Evolutionary conservation across 1,284 basidiomycete species (phyloP).

Genomic region (Moniliophthora roreri): DNA sequence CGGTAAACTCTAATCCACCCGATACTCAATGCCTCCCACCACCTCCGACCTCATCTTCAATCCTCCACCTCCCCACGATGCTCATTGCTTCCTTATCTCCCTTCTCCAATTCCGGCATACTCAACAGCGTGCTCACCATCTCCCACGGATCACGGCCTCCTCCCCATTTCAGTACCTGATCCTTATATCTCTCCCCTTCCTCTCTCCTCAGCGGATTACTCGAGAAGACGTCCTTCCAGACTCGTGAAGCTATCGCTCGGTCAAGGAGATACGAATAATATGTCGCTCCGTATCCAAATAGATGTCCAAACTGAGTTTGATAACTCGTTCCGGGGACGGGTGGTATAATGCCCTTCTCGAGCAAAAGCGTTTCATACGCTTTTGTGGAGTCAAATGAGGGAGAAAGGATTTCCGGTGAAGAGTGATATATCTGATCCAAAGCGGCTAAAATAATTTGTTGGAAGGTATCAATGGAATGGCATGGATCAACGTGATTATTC

Average conservation of each 20-base stretch:
- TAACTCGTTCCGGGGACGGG: constrained; percentile 83
- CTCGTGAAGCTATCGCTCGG: constrained; percentile 88
- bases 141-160: constrained; percentile 94
- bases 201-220: constrained; percentile 60
- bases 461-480: constrained; percentile 82
- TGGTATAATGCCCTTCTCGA: constrained; percentile 77
- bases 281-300: constrained; percentile 95
- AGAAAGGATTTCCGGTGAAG: constrained; percentile 48
- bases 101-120: constrained; percentile 56
- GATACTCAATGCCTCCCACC: constrained; percentile 46
- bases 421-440: constrained; percentile 92
- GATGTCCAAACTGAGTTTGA: constrained; percentile 94
- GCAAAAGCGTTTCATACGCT: constrained; percentile 63
- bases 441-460: constrained; percentile 89
- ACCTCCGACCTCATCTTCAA: constrained; percentile 65
- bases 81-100: constrained; percentile 87
- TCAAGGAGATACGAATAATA: constrained; percentile 99
- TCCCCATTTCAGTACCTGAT: constrained; percentile 76
- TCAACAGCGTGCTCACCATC: constrained; percentile 82
- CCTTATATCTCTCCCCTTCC: constrained; percentile 79
- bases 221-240: constrained; percentile 82
- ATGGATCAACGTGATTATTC: constrained; percentile 70
- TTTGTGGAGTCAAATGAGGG: constrained; percentile 70
- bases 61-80: constrained; percentile 84
- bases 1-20: not conserved